These are phyloP conservation scores for Plicaturopsis crispa DNA, from an alignment of 768 basidiomycete species.

Conservation along the genomic window DNA sequence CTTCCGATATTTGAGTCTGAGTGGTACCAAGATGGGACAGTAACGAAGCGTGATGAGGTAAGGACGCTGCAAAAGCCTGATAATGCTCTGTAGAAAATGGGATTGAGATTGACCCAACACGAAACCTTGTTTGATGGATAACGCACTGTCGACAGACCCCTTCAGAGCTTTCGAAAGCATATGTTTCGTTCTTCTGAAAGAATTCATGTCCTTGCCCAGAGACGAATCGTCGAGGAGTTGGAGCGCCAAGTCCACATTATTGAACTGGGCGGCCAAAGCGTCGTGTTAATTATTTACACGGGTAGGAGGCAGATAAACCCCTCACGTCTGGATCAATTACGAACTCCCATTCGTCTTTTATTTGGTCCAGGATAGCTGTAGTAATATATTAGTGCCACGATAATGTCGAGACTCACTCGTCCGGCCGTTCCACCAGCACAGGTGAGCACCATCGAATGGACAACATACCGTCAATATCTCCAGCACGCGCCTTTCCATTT, in stretches of 20 bases:
- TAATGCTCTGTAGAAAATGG: conserved; percentile 62
- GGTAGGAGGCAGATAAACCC: conserved; percentile 5
- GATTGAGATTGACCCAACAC: conserved; percentile 8
- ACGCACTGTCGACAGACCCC: conserved; percentile 83
- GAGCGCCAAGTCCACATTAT: conserved; percentile 88
- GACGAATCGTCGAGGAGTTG: conserved; percentile 78
- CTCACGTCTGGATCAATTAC: conserved; percentile 76
- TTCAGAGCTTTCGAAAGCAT: conserved; percentile 76
- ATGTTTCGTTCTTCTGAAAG: conserved; percentile 69
- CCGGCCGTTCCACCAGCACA: conserved; percentile 1
- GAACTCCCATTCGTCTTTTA: conserved; percentile 87
- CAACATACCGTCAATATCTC: conserved; percentile 78
- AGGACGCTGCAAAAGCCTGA: conserved; percentile 88
- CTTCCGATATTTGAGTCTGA: conserved; percentile 66
- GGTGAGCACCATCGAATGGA: neutral
- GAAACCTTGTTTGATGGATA: too few species aligned
- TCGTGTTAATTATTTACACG: conserved; percentile 4
- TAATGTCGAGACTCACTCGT: neutral
- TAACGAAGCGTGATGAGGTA: conserved; percentile 84
- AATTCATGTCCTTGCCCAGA: conserved; percentile 63
- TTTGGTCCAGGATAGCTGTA: conserved; percentile 75
- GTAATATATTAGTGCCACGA: conserved; percentile 1
- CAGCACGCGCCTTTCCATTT: conserved; percentile 51
- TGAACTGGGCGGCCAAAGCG: conserved; percentile 51
- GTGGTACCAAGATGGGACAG: conserved; percentile 63